Percentiles rank a stretch among this genome's conserved stretches.
Conservation (phyloP, 352 stramenopile genomes). For the Globisporangium canariense region DNA sequence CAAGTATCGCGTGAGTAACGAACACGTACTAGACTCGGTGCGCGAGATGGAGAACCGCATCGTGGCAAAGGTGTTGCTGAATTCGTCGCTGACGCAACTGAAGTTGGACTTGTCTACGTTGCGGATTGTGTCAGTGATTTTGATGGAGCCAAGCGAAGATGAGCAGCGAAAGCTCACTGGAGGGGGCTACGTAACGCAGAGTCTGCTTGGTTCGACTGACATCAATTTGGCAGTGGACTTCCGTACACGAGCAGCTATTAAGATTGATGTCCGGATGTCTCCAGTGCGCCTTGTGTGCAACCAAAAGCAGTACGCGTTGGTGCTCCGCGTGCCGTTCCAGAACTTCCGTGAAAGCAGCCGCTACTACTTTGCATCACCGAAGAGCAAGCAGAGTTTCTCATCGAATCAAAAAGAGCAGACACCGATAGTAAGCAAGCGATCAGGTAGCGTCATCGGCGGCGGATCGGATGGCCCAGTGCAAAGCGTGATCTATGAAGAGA, state of each 20-base stretch:
- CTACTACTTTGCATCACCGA: slow-evolving; percentile 27
- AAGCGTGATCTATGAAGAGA: slow-evolving; percentile 29
- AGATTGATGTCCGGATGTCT: slow-evolving; percentile 47
- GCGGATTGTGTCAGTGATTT: slow-evolving; percentile 73
- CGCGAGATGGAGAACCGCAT: slow-evolving; percentile 68
- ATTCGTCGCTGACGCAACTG: slow-evolving; percentile 72
- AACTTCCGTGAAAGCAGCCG: slow-evolving; percentile 69
- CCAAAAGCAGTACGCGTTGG: slow-evolving; percentile 78
- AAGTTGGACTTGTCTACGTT: slow-evolving; percentile 61
- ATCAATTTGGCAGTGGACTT: slow-evolving; percentile 60
- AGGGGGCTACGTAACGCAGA: slow-evolving; percentile 58
- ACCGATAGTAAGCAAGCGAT: slow-evolving; percentile 5
- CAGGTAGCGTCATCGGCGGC: slow-evolving; percentile 6
- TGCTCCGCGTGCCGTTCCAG: slow-evolving; percentile 68
- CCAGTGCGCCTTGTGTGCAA: slow-evolving; percentile 80
- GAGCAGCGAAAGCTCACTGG: slow-evolving; percentile 28
- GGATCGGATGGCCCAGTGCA: slow-evolving; percentile 10
- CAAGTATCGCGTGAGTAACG: slow-evolving; percentile 60
- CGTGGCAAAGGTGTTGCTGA: slow-evolving; percentile 81
- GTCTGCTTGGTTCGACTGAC: slow-evolving; percentile 66
- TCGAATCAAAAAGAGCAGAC: not conserved
- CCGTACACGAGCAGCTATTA: slow-evolving; percentile 48
- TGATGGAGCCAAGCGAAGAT: slow-evolving; percentile 41
- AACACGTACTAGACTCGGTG: slow-evolving; percentile 58
- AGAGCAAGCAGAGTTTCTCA: slow-evolving; percentile 3